Base-by-base conservation (phyloP, 345 rosid species). In the Diplotaxis tenuifolia region DNA sequence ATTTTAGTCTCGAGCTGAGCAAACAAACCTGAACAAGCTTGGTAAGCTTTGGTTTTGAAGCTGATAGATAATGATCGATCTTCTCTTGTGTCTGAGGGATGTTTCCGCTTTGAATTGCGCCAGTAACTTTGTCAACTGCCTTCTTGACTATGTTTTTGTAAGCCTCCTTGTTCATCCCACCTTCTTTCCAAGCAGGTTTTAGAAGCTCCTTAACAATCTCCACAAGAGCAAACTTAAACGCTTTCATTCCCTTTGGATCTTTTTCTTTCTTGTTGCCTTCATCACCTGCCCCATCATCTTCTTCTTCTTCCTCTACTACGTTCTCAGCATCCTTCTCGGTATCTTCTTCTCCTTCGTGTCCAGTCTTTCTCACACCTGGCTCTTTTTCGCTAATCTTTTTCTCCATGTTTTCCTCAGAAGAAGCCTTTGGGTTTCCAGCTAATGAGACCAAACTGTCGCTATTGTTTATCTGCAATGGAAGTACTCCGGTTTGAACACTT, bases 101-200 rank as follows among this genome's bases (percentile, higher is more conserved):
- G 80, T 70, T 86, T 40, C 84, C 78, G 19, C 76, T 87, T 78
- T 90, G 93, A 80, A 95, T 74, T 4, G 97, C 82, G 15, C 86
- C 82, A 1, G 91, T 92, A 57, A 95, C 98, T 82, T 95, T 95
- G 71, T 90, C 97, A 6, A 95, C 99, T 23, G 87, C 99, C 73
- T 90, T 95, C 91, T 92, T 95, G 71, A 92, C 99, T 42, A 92
- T 87, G 82, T 86, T 90, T 82, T 95, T 95, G 86, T 92, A 92
- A 16, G 83, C 88, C 18, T 95, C 97, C 81, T 95, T 95, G 79
- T 82, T 87, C 69, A 95, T 75, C 64, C 87, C 96, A 57, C 98
- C 98, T 71, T 90, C 99, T 84, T 86, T 95, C 98, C 98, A 95
- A 14, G 86, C 67, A 45, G 99, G 98, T 79, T 95, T 95, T 58